These are phyloP conservation scores for Geranium incanum DNA, from an alignment of 441 rosid species.

Conservation along the genomic window DNA sequence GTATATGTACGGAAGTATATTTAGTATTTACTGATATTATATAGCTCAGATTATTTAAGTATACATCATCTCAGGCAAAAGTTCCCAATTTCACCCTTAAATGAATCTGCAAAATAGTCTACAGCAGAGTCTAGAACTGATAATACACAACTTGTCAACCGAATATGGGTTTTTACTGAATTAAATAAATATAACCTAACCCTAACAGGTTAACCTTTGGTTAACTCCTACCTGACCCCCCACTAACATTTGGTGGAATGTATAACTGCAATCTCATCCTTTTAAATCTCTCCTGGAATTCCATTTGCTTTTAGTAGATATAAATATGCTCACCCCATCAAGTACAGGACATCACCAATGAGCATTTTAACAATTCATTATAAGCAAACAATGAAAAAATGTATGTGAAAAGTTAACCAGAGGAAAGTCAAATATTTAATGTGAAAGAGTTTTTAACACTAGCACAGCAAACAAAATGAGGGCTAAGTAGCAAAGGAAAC, in stretches of 20 bases:
- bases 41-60: background rate
- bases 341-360: background rate
- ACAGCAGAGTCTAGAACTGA: background rate
- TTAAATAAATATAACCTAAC: background rate
- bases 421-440: background rate
- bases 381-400: background rate
- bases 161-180: background rate
- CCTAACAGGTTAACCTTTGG: no score
- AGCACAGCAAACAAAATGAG: background rate
- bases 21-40: background rate
- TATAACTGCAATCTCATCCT: background rate
- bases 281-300: conserved; percentile 6
- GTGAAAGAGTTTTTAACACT: background rate
- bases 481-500: background rate
- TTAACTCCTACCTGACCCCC: no score
- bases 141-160: background rate
- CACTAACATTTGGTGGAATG: background rate
- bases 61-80: conserved; percentile 1
- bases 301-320: background rate
- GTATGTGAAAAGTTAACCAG: background rate
- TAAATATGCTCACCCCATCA: background rate
- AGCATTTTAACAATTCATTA: background rate
- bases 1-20: background rate
- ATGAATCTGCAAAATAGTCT: background rate
- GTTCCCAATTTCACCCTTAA: background rate